phyloP scores from a whole-genome alignment of 1,284 basidiomycete genomes.

The Phlebopus sp. region DNA sequence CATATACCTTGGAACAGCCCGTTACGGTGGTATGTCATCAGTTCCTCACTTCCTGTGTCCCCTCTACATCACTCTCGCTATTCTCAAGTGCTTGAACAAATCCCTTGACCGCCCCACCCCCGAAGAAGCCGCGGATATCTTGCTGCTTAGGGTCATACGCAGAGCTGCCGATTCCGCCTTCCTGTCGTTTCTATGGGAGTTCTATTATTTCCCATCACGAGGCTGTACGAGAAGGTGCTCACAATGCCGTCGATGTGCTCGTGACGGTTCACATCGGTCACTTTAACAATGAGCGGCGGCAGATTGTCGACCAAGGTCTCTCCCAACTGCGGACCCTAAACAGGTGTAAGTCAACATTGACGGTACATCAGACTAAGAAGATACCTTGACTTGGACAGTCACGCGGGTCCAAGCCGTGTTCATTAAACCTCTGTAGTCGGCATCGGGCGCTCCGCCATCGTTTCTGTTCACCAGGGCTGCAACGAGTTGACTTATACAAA shows the following conservation, averaged over 20 bases:
- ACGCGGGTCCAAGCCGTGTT: conserved; percentile 75
- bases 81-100: conserved; percentile 18
- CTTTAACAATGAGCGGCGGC: conserved; percentile 40
- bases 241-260: conserved; percentile 59
- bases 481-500: conserved; percentile 70
- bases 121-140: conserved; percentile 76
- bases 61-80: conserved; percentile 30
- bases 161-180: conserved; percentile 72
- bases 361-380: neutral
- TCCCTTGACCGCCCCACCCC: conserved; percentile 40
- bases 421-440: conserved; percentile 50
- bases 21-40: conserved; percentile 5
- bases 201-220: neutral
- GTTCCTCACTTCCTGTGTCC: conserved; percentile 7
- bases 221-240: conserved; percentile 24
- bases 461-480: conserved; percentile 47
- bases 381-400: conserved; percentile 47
- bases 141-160: conserved; percentile 75
- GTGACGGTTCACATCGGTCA: conserved; percentile 54
- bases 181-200: conserved; percentile 59
- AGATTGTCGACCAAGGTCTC: conserved; percentile 26
- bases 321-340: conserved; percentile 31
- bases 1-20: conserved; percentile 3
- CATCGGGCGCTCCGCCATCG: conserved; percentile 27
- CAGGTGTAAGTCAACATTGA: conserved; percentile 7